Percentiles rank a stretch among this genome's conserved stretches.
Evolutionary conservation across 2,329 filamentous ascomycete genomes (phyloP).

Genomic region (Phialophora expanda): DNA sequence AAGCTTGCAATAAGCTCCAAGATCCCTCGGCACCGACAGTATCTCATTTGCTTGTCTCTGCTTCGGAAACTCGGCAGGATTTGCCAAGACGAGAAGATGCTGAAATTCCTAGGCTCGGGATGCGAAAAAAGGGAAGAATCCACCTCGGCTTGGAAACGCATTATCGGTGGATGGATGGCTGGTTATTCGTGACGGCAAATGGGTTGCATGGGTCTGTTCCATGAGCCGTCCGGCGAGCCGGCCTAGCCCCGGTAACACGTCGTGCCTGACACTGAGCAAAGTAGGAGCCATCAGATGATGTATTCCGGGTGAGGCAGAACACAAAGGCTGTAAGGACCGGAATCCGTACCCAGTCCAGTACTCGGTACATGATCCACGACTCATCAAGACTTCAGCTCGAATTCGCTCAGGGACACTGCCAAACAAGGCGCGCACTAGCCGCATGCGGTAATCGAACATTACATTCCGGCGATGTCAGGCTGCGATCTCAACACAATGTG

Average conservation of each 20-base stretch:
- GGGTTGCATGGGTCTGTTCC: background rate
- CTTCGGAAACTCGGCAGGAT: conserved; percentile 9
- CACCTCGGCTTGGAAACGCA: background rate
- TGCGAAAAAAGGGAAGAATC: background rate
- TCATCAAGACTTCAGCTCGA: background rate
- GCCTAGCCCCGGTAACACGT: background rate
- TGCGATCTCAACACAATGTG: background rate
- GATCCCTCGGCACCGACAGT: background rate
- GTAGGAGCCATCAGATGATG: background rate
- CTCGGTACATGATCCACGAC: background rate
- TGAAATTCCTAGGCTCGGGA: background rate
- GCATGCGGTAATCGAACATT: background rate
- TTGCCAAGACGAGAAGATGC: conserved; percentile 3
- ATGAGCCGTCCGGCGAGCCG: background rate
- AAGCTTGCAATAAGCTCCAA: conserved; percentile 1
- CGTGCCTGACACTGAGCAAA: background rate
- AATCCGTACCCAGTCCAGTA: background rate
- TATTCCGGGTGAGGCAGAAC: background rate
- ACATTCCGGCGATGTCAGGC: too few species aligned
- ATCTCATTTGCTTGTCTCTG: conserved; percentile 5
- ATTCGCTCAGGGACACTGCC: background rate
- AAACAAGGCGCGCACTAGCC: background rate
- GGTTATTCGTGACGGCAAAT: background rate
- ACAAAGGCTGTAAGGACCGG: background rate
- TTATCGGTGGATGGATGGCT: background rate